Conservation (phyloP, 495 filamentous ascomycete genomes). For the Platismatia glauca region DNA sequence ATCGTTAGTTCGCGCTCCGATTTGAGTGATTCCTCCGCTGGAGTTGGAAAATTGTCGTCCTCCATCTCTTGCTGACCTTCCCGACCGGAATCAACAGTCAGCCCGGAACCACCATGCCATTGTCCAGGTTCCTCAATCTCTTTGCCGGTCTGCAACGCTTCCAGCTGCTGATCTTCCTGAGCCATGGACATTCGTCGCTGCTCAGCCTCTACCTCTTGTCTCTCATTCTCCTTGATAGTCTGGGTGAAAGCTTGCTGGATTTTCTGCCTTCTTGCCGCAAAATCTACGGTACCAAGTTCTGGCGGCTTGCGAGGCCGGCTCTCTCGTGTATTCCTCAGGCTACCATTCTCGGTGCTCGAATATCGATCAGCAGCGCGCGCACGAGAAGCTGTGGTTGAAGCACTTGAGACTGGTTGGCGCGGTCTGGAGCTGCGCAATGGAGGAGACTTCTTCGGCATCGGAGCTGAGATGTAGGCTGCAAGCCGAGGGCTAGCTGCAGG, state of each 20-base stretch:
- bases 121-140: constrained; percentile 24
- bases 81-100: background rate
- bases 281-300: constrained; percentile 64
- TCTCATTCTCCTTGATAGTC: constrained; percentile 61
- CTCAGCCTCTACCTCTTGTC: constrained; percentile 36
- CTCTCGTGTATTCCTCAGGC: constrained; percentile 32
- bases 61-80: constrained; percentile 5
- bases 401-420: constrained; percentile 67
- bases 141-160: constrained; percentile 31
- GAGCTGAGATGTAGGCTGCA: constrained; percentile 57
- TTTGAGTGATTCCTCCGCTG: constrained; percentile 14
- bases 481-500: constrained; percentile 41
- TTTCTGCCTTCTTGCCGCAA: constrained; percentile 62
- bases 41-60: constrained; percentile 10
- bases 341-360: constrained; percentile 32
- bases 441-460: constrained; percentile 57
- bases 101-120: constrained; percentile 14
- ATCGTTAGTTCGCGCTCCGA: constrained; percentile 23
- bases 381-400: constrained; percentile 57
- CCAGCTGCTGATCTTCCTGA: constrained; percentile 32
- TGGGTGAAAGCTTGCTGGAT: constrained; percentile 76
- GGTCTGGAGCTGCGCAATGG: constrained; percentile 75
- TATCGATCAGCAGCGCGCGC: constrained; percentile 47
- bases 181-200: constrained; percentile 33
- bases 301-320: constrained; percentile 38